Evolutionary conservation across 345 rosid species (phyloP).

Genomic region (Brassica cretica): DNA sequence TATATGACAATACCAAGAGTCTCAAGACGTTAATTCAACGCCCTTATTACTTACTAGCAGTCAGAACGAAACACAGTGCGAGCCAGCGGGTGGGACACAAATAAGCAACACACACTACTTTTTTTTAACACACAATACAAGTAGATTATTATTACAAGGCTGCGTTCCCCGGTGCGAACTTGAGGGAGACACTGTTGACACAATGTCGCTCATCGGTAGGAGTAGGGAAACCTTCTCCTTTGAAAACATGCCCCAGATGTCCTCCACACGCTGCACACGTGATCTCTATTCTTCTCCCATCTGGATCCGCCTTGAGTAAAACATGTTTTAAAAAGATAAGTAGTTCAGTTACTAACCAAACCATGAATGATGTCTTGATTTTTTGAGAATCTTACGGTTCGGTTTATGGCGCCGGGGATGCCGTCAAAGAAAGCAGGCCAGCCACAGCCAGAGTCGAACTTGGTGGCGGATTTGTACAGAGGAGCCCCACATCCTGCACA

Average conservation of each 20-base stretch:
- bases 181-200: constrained; percentile 84
- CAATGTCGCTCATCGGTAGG: constrained; percentile 92
- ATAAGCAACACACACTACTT: not conserved
- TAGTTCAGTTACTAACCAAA: not conserved
- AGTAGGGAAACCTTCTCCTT: constrained; percentile 89
- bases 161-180: constrained; percentile 44
- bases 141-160: not conserved
- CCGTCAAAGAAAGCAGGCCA: constrained; percentile 97
- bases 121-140: not conserved
- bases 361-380: not conserved
- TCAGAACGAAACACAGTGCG: not conserved
- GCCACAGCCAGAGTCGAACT: constrained; percentile 83
- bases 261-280: constrained; percentile 97
- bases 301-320: constrained; percentile 72
- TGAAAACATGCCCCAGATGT: constrained; percentile 94
- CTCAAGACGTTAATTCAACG: not conserved
- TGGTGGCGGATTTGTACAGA: constrained; percentile 73
- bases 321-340: not conserved
- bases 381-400: constrained; percentile 45
- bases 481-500: constrained; percentile 95
- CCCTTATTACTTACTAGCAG: not conserved
- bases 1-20: not conserved
- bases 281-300: constrained; percentile 79
- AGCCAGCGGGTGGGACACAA: not conserved
- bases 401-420: constrained; percentile 76